Evolutionary conservation across 257 asterid genomes (phyloP).

Genomic region (Cordia subcordata): DNA sequence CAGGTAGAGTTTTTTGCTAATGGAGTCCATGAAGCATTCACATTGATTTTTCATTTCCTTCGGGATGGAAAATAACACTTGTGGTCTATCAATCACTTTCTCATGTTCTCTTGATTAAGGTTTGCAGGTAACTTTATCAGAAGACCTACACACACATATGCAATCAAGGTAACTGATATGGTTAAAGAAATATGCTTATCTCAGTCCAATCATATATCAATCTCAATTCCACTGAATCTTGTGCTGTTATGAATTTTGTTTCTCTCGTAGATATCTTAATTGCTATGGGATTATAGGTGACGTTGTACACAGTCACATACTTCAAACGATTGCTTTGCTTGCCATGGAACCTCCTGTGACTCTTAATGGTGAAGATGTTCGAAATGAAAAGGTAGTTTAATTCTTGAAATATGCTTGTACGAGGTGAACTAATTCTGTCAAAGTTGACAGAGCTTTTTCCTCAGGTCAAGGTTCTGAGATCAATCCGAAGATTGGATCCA

Average conservation of each 20-base stretch:
- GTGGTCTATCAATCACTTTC: too few species aligned
- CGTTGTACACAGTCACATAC: conserved; percentile 52
- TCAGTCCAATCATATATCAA: background rate
- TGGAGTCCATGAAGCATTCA: background rate
- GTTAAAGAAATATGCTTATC: background rate
- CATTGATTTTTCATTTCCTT: background rate
- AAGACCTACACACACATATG: conserved; percentile 22
- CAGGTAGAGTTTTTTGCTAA: conserved; percentile 26
- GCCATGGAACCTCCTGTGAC: conserved; percentile 53
- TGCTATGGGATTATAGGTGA: conserved; percentile 44
- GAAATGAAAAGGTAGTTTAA: conserved; percentile 35
- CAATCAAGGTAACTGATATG: conserved; percentile 25
- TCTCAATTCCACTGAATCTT: background rate
- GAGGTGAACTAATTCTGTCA: background rate
- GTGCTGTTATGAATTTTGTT: conserved; percentile 1
- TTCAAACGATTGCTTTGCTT: conserved; percentile 53
- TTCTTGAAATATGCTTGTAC: background rate
- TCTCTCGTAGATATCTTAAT: conserved; percentile 24
- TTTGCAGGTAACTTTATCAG: conserved; percentile 40
- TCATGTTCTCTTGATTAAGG: background rate
- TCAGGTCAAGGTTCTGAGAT: conserved; percentile 48
- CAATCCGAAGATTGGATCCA: conserved; percentile 38
- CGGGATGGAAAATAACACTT: too few species aligned
- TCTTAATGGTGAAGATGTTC: conserved; percentile 49
- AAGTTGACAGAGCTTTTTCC: conserved; percentile 5